phyloP scores from a whole-genome alignment of 768 basidiomycete species.

The Fibroporia radiculosa region DNA sequence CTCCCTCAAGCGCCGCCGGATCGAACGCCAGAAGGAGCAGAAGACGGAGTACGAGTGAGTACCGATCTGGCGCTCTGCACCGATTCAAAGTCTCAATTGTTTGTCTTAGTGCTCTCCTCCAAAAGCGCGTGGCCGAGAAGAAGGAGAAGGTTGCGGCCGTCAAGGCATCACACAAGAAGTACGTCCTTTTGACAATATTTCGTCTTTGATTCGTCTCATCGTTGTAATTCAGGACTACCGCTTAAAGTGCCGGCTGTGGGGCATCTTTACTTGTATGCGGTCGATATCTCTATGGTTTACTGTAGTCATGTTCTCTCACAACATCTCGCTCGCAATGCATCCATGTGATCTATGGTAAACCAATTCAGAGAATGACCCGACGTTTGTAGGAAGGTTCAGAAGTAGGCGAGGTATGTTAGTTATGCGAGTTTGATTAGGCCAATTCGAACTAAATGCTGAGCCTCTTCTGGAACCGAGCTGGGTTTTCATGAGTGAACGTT shows the following conservation, averaged over 20 bases:
- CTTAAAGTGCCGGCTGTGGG: slow-evolving; percentile 16
- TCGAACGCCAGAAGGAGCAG: slow-evolving; percentile 92
- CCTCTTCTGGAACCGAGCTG: too few relatives aligned
- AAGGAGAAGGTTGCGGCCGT: slow-evolving; percentile 84
- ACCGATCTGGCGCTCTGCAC: neutral
- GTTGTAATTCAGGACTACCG: slow-evolving; percentile 13
- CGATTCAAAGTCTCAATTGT: slow-evolving; percentile 3
- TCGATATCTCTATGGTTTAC: slow-evolving; percentile 22
- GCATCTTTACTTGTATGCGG: slow-evolving; percentile 15
- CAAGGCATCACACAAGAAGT: slow-evolving; percentile 80
- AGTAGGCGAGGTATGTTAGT: too few relatives aligned
- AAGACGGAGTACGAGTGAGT: slow-evolving; percentile 87
- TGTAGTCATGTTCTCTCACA: slow-evolving; percentile 23
- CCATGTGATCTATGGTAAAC: slow-evolving; percentile 19
- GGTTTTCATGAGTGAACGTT: too few relatives aligned
- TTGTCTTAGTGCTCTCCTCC: slow-evolving; percentile 48
- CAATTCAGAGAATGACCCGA: neutral
- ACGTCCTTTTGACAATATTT: slow-evolving; percentile 14
- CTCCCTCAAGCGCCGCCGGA: slow-evolving; percentile 79
- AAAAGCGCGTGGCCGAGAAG: slow-evolving; percentile 90
- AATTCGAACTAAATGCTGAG: too few relatives aligned
- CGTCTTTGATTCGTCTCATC: neutral
- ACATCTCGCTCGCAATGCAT: slow-evolving; percentile 20
- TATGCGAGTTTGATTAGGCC: too few relatives aligned
- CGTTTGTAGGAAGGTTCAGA: neutral